Conservation (phyloP, 768 basidiomycete species). For the Termitomyces sp. region DNA sequence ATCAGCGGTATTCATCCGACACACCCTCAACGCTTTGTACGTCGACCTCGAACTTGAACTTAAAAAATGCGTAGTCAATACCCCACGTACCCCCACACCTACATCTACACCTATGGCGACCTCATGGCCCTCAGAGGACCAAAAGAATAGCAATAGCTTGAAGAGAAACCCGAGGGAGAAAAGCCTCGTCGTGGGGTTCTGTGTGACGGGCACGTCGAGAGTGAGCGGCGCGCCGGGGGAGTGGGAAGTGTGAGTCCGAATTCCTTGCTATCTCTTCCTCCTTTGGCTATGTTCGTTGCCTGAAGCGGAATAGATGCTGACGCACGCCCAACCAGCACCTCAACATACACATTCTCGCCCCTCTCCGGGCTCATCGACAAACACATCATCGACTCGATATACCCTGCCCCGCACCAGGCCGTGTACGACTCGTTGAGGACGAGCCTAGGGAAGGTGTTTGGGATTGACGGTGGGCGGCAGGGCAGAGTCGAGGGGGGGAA, state of each 20-base stretch:
- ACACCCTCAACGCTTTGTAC: conserved; percentile 75
- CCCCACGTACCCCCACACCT: conserved; percentile 22
- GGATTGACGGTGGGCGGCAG: background rate
- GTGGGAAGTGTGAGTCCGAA: conserved; percentile 58
- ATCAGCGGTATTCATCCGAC: conserved; percentile 66
- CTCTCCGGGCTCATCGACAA: background rate
- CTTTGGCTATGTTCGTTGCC: no score
- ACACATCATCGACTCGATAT: background rate
- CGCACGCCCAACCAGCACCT: background rate
- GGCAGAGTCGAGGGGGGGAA: background rate
- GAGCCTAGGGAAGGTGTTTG: background rate
- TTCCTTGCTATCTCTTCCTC: background rate
- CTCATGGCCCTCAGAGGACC: background rate
- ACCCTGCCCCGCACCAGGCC: conserved; percentile 1
- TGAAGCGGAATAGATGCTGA: background rate
- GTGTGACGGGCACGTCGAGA: conserved; percentile 57
- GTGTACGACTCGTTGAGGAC: background rate
- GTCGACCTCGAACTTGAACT: conserved; percentile 60
- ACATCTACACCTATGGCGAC: background rate
- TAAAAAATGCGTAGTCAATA: conserved; percentile 44
- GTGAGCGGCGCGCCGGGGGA: conserved; percentile 62
- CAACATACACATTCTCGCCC: background rate
- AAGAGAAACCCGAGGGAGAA: conserved; percentile 47
- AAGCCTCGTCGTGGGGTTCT: conserved; percentile 52
- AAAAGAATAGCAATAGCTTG: background rate